A percentile compares a stretch with the other conserved stretches of the same genome.
phyloP scores from a whole-genome alignment of 2,329 filamentous ascomycete species.

The Exserohilum rostratum region DNA sequence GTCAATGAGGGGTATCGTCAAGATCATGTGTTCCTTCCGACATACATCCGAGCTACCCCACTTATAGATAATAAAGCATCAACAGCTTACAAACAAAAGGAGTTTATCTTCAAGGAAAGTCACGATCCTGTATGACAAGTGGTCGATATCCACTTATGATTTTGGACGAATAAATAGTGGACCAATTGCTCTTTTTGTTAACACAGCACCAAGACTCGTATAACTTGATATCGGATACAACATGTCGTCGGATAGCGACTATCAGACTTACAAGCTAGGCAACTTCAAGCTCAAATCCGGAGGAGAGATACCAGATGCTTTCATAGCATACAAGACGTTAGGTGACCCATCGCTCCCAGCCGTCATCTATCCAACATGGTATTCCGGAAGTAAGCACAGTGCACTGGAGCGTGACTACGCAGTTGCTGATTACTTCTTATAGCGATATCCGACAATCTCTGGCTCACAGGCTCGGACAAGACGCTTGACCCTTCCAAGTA shows the following conservation, averaged over 20 bases:
- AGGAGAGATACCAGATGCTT: constrained; percentile 65
- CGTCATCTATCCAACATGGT: constrained; percentile 81
- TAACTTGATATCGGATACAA: background rate
- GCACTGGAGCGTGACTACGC: background rate
- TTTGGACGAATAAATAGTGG: background rate
- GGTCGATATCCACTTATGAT: background rate
- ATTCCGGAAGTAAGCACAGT: constrained; percentile 60
- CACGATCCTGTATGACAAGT: background rate
- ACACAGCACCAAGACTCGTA: background rate
- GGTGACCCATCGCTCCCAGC: constrained; percentile 67
- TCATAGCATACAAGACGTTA: constrained; percentile 78
- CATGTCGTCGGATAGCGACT: constrained; percentile 43
- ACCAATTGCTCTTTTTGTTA: background rate
- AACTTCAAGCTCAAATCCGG: constrained; percentile 72
- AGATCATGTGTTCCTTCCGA: constrained; percentile 31
- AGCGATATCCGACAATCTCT: constrained; percentile 73
- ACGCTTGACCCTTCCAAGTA: constrained; percentile 68
- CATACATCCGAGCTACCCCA: constrained; percentile 30
- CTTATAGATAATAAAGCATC: constrained; percentile 16
- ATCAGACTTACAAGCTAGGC: constrained; percentile 64
- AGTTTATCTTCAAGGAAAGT: no score
- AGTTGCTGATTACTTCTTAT: constrained; percentile 9
- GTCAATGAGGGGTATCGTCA: constrained; percentile 3
- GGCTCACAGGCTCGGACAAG: constrained; percentile 72
- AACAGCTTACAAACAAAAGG: background rate